phyloP scores from a whole-genome alignment of 306 rosid genomes.

The Gleditsia sinensis region DNA sequence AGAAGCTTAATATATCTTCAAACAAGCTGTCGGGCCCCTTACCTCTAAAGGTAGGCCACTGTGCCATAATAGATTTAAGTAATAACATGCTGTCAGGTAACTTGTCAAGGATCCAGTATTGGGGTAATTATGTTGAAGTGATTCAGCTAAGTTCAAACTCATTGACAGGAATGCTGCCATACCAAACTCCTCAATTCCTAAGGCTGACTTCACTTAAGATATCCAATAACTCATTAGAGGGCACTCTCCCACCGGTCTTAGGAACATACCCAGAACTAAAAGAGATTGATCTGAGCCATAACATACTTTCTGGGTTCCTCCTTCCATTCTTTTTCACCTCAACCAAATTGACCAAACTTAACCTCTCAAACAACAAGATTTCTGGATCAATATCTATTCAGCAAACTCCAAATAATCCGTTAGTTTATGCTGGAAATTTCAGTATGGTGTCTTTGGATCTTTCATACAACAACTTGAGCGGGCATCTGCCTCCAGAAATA shows the following conservation, averaged over 20 bases:
- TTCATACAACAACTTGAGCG: conserved; percentile 69
- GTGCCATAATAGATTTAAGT: conserved; percentile 69
- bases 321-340: conserved; percentile 60
- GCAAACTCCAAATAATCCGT: conserved; percentile 30
- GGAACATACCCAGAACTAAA: conserved; percentile 68
- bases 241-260: conserved; percentile 61
- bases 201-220: conserved; percentile 60
- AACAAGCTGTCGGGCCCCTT: conserved; percentile 73
- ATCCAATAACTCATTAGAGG: conserved; percentile 70
- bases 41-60: conserved; percentile 66
- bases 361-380: conserved; percentile 65
- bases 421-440: conserved; percentile 40
- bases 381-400: conserved; percentile 59
- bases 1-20: conserved; percentile 76
- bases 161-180: conserved; percentile 58
- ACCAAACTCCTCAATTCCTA: conserved; percentile 59
- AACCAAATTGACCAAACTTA: conserved; percentile 58
- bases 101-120: conserved; percentile 61
- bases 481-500: conserved; percentile 55
- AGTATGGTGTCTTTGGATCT: conserved; percentile 67
- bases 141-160: conserved; percentile 68
- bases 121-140: conserved; percentile 82
- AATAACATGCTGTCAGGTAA: conserved; percentile 67
- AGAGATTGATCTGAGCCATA: conserved; percentile 70
- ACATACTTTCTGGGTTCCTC: conserved; percentile 64